Percentiles rank a stretch among this genome's conserved stretches.
phyloP scores from a whole-genome alignment of 805 yeast genomes.

The Sugiyamaella qingdaonensis region DNA sequence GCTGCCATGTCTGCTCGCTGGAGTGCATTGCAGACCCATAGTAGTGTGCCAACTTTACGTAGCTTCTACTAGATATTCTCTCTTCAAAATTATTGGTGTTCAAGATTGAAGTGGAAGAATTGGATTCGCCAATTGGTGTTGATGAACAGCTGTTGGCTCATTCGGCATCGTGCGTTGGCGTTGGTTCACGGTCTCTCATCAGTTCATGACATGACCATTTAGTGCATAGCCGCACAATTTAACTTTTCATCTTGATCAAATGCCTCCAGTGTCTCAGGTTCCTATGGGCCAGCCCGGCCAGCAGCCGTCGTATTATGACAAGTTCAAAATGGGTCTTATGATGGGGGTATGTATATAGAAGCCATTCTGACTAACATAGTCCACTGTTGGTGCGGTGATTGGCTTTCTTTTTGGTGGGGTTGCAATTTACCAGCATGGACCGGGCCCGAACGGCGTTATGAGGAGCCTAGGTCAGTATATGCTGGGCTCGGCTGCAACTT shows the following conservation, averaged over 20 bases:
- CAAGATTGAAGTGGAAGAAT: no score
- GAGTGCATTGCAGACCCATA: no score
- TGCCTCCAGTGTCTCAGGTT: constrained; percentile 32
- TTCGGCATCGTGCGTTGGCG: no score
- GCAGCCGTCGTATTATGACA: constrained; percentile 81
- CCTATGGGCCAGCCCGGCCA: constrained; percentile 25
- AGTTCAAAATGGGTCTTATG: constrained; percentile 96
- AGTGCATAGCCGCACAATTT: background rate
- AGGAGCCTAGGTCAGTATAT: constrained; percentile 95
- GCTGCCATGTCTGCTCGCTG: no score
- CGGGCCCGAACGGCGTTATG: constrained; percentile 98
- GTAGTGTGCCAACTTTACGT: no score
- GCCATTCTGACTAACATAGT: constrained; percentile 22
- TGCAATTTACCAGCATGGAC: constrained; percentile 85
- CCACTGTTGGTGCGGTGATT: constrained; percentile 86
- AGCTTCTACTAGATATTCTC: no score
- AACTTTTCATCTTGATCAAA: constrained; percentile 11
- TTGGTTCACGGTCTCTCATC: no score
- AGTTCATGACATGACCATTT: no score
- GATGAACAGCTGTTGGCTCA: no score
- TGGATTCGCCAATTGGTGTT: no score
- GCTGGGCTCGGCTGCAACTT: constrained; percentile 93
- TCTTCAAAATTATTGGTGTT: no score
- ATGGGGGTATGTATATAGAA: constrained; percentile 65
- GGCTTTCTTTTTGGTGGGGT: constrained; percentile 94